These are phyloP conservation scores for Dryas integrifolia DNA, from an alignment of 331 rosid species.

Conservation along the genomic window DNA sequence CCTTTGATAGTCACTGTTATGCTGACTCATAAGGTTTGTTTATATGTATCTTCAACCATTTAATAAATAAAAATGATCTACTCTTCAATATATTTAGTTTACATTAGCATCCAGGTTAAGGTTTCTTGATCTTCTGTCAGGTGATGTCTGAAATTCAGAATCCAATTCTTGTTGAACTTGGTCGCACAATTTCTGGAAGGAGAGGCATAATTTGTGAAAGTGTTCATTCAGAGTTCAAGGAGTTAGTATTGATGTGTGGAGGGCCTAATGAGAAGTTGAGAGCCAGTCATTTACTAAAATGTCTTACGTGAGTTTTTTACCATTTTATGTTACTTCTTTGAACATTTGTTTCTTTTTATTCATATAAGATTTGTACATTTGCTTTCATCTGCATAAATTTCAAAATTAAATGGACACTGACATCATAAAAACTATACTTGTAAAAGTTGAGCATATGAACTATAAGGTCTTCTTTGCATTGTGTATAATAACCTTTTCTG, in stretches of 20 bases:
- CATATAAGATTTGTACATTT: background rate
- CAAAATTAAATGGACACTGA: background rate
- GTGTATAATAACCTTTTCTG: background rate
- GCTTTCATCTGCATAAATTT: slow-evolving; percentile 8
- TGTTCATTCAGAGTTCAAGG: slow-evolving; percentile 71
- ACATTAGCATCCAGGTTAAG: background rate
- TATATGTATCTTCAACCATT: background rate
- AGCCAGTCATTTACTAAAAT: slow-evolving; percentile 57
- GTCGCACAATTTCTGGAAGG: slow-evolving; percentile 52
- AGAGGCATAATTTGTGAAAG: slow-evolving; percentile 69
- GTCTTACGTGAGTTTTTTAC: slow-evolving; percentile 57
- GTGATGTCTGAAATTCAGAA: slow-evolving; percentile 69
- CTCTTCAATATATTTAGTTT: background rate
- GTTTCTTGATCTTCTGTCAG: slow-evolving; percentile 39
- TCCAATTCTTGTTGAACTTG: slow-evolving; percentile 60
- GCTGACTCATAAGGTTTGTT: background rate
- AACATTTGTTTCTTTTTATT: background rate
- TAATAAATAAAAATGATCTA: background rate
- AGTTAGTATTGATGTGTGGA: slow-evolving; percentile 78
- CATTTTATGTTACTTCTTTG: slow-evolving; percentile 7
- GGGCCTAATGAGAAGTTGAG: slow-evolving; percentile 80
- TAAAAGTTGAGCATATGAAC: background rate
- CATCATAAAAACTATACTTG: background rate
- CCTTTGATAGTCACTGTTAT: background rate
- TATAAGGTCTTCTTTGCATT: background rate